A percentile compares a stretch with the other conserved stretches of the same genome.
Evolutionary conservation across 1,139 yeast genomes (phyloP).

Genomic region (Schizosaccharomyces versatilis): DNA sequence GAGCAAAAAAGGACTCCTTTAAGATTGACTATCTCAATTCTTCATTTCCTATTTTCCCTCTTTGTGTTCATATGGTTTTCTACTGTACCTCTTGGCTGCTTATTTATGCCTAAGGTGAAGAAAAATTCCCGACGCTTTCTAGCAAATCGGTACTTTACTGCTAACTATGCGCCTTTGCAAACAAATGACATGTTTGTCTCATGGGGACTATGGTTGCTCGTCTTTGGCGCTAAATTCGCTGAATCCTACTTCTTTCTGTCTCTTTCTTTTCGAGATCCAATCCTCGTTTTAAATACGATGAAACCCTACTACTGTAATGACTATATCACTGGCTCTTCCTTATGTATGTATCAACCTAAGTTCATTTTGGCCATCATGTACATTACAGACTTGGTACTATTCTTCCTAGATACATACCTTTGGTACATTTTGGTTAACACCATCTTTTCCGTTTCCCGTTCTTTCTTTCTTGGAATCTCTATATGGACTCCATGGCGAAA

Average conservation of each 20-base stretch:
- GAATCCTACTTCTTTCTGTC: conserved; percentile 91
- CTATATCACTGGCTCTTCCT: conserved; percentile 63
- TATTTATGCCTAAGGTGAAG: conserved; percentile 81
- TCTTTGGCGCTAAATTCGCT: conserved; percentile 64
- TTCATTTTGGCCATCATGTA: conserved; percentile 81
- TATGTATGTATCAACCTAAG: conserved; percentile 71
- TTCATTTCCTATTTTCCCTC: conserved; percentile 73
- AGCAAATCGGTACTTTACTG: conserved; percentile 90
- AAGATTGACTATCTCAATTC: conserved; percentile 36
- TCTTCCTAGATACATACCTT: conserved; percentile 94
- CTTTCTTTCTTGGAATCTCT: conserved; percentile 94
- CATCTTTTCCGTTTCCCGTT: conserved; percentile 86
- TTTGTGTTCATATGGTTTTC: conserved; percentile 70
- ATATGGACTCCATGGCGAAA: conserved; percentile 98
- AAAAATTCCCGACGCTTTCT: conserved; percentile 74
- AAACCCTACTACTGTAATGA: conserved; percentile 55
- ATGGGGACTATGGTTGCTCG: conserved; percentile 69
- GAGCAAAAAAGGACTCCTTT: conserved; percentile 57
- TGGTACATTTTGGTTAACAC: conserved; percentile 95
- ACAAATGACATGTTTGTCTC: conserved; percentile 96
- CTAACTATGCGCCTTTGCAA: conserved; percentile 54
- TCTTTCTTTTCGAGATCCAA: conserved; percentile 81
- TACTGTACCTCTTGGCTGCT: conserved; percentile 90
- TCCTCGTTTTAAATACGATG: conserved; percentile 46
- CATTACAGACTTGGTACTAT: conserved; percentile 73